Evolutionary conservation across 768 basidiomycete genomes (phyloP), one percentile per base, ranked within the genome.

Genomic region (Epithele typhae): DNA sequence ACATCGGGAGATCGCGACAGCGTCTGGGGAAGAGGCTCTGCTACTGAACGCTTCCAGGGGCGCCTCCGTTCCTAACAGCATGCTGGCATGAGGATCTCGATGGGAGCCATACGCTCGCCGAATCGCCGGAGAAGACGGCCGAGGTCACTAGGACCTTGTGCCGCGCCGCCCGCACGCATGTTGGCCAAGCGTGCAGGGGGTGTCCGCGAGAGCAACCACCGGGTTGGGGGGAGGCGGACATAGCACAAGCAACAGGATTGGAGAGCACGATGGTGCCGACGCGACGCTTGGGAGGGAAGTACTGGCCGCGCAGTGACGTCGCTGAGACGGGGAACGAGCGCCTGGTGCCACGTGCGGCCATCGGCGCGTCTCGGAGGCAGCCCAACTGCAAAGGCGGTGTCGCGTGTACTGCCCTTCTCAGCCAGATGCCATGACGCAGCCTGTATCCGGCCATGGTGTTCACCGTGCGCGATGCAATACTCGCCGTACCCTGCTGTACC

Each of bases 361-460:
- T 27, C 12, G 39, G 40, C 32, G 47, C 25, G 22, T 34, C 23
- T 27, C 34, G 27, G 27, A 14, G 27, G 27, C 27, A 30, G 27
- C 8, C 27, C 27, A 30, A 30, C 27, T 30, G 27, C 27, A 30
- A 30, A 30, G 27, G 27, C 27, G 27, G 27, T 30, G 27, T 14
- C 27, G 27, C 27, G 14, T 30, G 27, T 30, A 56, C 41, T 43
- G 55, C 54, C 51, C 41, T 56, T 46, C 48, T 45, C 50, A 52
- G 48, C 27, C 50, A 48, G 40, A 45, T 56, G 55, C 51, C 51
- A 50, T 43, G 41, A 41, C 51, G 51, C 51, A 33, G 46, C 38
- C 39, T 40, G 42, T 40, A 36, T 45, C 51, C 51, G 51, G 51
- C 46, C 43, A 45, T 47, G 37, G 21, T 19, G 14, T 40, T 42